Conservation (phyloP, 768 basidiomycete species). For the Grammothele lineata region DNA sequence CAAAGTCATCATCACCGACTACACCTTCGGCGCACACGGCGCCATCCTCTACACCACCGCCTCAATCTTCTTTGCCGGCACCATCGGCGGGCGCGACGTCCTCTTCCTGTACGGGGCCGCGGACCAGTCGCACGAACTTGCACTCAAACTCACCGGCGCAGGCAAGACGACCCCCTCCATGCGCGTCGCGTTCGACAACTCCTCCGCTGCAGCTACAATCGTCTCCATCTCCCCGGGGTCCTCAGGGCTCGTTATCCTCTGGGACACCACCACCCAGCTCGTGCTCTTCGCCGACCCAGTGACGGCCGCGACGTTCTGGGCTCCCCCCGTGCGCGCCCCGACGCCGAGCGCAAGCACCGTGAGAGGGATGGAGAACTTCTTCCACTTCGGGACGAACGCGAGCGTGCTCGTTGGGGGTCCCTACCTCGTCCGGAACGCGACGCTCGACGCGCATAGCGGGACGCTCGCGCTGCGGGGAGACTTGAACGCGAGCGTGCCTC, state of each 20-base stretch:
- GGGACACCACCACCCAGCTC: conserved; percentile 64
- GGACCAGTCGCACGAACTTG: conserved; percentile 31
- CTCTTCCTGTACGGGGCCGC: conserved; percentile 36
- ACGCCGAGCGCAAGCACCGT: conserved; percentile 22
- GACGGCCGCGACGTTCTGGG: conserved; percentile 73
- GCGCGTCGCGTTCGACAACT: no score
- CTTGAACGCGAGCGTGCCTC: conserved; percentile 49
- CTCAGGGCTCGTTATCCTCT: conserved; percentile 54
- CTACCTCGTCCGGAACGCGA: conserved; percentile 42
- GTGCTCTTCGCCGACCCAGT: conserved; percentile 63
- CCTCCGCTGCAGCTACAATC: no score
- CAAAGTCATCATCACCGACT: conserved; percentile 69
- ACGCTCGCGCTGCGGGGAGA: conserved; percentile 64
- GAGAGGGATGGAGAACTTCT: conserved; percentile 51
- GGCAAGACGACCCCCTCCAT: conserved; percentile 12
- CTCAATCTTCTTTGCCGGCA: conserved; percentile 60
- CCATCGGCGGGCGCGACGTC: conserved; percentile 38
- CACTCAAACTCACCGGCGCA: conserved; percentile 23
- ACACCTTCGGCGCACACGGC: conserved; percentile 52
- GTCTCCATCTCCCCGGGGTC: conserved; percentile 56
- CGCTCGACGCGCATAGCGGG: conserved; percentile 19
- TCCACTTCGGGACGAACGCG: conserved; percentile 69
- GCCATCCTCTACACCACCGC: conserved; percentile 72
- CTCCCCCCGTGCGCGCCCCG: conserved; percentile 53
- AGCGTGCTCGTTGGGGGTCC: conserved; percentile 52